Evolutionary conservation across 106 monocot genomes (phyloP).

Genomic region (Hemerocallis citrina): DNA sequence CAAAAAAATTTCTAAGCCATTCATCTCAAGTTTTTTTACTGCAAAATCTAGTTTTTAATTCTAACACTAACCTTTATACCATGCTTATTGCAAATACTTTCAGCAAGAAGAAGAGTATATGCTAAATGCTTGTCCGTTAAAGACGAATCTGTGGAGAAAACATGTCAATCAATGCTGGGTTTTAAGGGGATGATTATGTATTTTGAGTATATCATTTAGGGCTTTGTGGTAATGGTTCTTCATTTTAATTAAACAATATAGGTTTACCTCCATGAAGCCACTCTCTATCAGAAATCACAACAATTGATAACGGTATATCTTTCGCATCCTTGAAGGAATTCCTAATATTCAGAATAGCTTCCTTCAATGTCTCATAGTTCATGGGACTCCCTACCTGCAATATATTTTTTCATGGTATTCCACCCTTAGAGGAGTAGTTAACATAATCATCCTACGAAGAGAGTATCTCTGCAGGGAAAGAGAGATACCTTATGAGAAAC

Average conservation of each 20-base stretch:
- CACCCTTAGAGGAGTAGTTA: not conserved
- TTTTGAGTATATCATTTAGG: too few species aligned
- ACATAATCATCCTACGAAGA: not conserved
- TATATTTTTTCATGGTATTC: not conserved
- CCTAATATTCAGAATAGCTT: slow-evolving; percentile 66
- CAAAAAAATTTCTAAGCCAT: too few species aligned
- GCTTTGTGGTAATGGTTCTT: not conserved
- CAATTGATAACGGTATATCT: slow-evolving; percentile 67
- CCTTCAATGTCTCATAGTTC: slow-evolving; percentile 78
- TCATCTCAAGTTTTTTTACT: too few species aligned
- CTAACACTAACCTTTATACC: slow-evolving; percentile 58
- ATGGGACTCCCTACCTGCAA: slow-evolving; percentile 88
- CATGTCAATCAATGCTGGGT: slow-evolving; percentile 4
- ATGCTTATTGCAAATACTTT: slow-evolving; percentile 79
- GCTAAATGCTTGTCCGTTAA: slow-evolving; percentile 90
- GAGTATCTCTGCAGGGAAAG: slow-evolving; percentile 12
- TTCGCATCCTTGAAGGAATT: slow-evolving; percentile 38
- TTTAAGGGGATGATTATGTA: not conserved
- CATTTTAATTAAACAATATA: too few species aligned
- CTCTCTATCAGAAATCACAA: slow-evolving; percentile 83
- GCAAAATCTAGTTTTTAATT: too few species aligned
- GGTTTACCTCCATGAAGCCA: slow-evolving; percentile 80
- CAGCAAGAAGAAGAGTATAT: slow-evolving; percentile 93
- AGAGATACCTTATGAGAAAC: slow-evolving; percentile 70
- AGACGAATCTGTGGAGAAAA: slow-evolving; percentile 59